phyloP scores from a whole-genome alignment of 1,139 yeast genomes.

The Sugiyamaella xylanicola region DNA sequence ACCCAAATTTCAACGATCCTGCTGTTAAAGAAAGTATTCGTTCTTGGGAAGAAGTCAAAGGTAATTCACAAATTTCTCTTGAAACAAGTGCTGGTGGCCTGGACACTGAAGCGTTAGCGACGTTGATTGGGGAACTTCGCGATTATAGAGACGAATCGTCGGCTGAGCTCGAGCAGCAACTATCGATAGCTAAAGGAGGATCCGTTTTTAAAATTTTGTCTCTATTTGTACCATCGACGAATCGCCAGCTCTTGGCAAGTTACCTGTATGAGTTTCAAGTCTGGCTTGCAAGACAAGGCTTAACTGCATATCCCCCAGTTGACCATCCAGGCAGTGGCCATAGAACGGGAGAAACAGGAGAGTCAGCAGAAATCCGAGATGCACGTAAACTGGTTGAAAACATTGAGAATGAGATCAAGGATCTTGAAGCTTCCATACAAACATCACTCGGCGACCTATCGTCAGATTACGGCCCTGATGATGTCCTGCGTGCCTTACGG shows the following conservation, averaged over 20 bases:
- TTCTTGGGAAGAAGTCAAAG: conserved; percentile 49
- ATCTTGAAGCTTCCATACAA: conserved; percentile 34
- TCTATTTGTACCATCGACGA: conserved; percentile 3
- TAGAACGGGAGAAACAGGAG: background rate
- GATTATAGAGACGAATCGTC: conserved; percentile 16
- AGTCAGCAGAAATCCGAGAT: conserved; percentile 26
- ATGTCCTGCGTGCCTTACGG: conserved; percentile 61
- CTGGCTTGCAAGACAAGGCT: conserved; percentile 35
- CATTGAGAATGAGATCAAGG: conserved; percentile 31
- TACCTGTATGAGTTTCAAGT: conserved; percentile 12
- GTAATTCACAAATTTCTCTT: conserved; percentile 21
- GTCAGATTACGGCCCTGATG: conserved; percentile 58
- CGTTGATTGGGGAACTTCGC: conserved; percentile 8
- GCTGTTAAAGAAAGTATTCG: conserved; percentile 78
- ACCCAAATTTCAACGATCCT: conserved; percentile 87
- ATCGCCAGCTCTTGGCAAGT: conserved; percentile 5
- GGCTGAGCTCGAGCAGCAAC: background rate
- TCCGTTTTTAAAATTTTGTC: conserved; percentile 5
- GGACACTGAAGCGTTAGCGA: background rate
- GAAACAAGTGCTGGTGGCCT: background rate
- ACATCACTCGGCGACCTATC: conserved; percentile 28
- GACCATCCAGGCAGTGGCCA: conserved; percentile 16
- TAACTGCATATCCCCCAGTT: conserved; percentile 9
- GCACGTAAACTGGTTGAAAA: conserved; percentile 37
- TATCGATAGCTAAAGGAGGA: conserved; percentile 8